phyloP scores from a whole-genome alignment of 2,329 filamentous ascomycete genomes.

The Volutella citrinella region DNA sequence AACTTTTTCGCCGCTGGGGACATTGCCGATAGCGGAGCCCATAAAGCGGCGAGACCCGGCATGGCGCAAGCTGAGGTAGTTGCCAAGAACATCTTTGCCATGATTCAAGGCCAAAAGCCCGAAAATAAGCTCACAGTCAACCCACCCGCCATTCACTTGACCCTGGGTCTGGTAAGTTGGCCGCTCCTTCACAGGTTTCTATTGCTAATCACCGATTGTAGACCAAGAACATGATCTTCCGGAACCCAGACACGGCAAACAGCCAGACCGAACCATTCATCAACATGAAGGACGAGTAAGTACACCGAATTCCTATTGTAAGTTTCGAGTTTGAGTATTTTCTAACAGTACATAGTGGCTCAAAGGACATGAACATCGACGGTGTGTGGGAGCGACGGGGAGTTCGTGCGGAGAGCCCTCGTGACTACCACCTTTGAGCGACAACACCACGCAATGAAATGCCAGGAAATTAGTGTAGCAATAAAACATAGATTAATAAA shows the following conservation, averaged over 20 bases:
- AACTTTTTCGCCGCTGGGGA: slow-evolving; percentile 24
- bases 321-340: background rate
- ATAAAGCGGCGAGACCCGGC: slow-evolving; percentile 22
- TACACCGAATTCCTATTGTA: background rate
- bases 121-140: slow-evolving; percentile 9
- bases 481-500: too few relatives aligned
- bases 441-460: too few relatives aligned
- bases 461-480: too few relatives aligned
- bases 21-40: slow-evolving; percentile 23
- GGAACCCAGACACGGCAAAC: slow-evolving; percentile 17
- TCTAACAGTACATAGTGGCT: slow-evolving; percentile 5
- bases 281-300: slow-evolving; percentile 22
- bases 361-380: slow-evolving; percentile 19
- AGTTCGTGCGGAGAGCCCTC: slow-evolving; percentile 12
- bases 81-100: slow-evolving; percentile 19
- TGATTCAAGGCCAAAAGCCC: slow-evolving; percentile 15
- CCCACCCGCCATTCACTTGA: slow-evolving; percentile 22
- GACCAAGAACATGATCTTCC: slow-evolving; percentile 25
- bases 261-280: slow-evolving; percentile 17
- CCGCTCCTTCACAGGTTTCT: accelerated
- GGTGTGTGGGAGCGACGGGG: slow-evolving; percentile 22
- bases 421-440: slow-evolving; percentile 23
- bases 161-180: slow-evolving; percentile 18
- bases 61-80: slow-evolving; percentile 18
- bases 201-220: slow-evolving; percentile 3